A percentile compares a stretch with the other conserved stretches of the same genome.
phyloP scores from a whole-genome alignment of 2,329 filamentous ascomycete genomes.

The Orbilia oligospora region DNA sequence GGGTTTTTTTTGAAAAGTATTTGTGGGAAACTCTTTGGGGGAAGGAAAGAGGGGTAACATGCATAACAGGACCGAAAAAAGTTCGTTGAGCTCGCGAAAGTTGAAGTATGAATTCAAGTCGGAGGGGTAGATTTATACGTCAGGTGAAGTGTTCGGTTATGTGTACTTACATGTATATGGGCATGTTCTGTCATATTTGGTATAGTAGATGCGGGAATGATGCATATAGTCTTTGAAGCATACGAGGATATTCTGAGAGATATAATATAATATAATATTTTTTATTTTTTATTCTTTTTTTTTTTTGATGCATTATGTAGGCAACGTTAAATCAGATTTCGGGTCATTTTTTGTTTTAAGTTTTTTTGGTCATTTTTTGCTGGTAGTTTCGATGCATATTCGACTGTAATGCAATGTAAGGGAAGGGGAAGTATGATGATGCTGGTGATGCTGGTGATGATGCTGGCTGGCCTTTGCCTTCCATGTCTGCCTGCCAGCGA shows the following conservation, averaged over 20 bases:
- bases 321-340: slow-evolving; percentile 11
- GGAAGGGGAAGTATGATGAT: neutral
- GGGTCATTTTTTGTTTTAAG: neutral
- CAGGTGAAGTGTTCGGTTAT: slow-evolving; percentile 15
- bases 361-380: neutral
- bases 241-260: neutral
- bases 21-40: too few species aligned
- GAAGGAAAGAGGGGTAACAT: slow-evolving; percentile 22
- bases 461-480: neutral
- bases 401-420: neutral
- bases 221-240: too few species aligned
- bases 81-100: slow-evolving; percentile 10
- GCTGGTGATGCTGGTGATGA: neutral
- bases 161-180: too few species aligned
- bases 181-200: too few species aligned
- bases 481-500: slow-evolving; percentile 17
- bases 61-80: neutral
- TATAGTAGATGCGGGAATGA: neutral
- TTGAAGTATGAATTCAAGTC: too few species aligned
- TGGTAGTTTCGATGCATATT: slow-evolving; percentile 16
- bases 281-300: neutral
- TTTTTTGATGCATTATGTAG: slow-evolving; percentile 5
- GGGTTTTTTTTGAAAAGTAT: too few species aligned
- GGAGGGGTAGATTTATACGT: slow-evolving; percentile 23
- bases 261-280: neutral